Conservation (phyloP, 2,329 filamentous ascomycete genomes). For the Xylaria arbuscula region DNA sequence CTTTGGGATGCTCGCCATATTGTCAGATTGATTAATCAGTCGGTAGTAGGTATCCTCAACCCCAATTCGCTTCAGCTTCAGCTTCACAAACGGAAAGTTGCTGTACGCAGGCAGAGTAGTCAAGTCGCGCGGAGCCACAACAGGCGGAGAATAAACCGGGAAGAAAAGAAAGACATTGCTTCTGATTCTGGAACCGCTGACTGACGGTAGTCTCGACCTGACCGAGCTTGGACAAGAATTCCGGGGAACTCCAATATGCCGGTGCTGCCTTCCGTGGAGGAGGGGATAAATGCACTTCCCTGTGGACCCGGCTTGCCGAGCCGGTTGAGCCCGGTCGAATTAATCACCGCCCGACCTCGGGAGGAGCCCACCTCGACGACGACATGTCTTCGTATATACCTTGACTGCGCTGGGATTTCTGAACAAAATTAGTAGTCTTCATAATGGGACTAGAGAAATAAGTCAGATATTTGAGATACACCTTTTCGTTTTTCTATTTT, state of each 20-base stretch:
- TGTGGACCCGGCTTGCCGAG: constrained; percentile 20
- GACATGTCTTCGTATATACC: constrained; percentile 4
- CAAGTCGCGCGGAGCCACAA: constrained; percentile 4
- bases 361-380: not conserved
- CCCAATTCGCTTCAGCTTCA: not conserved
- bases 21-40: not conserved
- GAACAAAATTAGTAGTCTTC: not conserved
- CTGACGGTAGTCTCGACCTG: too few relatives aligned
- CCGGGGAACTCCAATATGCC: constrained; percentile 41
- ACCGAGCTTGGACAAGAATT: not conserved
- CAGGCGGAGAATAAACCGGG: not conserved
- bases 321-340: constrained; percentile 35
- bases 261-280: constrained; percentile 41
- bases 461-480: not conserved
- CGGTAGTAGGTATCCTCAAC: not conserved
- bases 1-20: constrained; percentile 58
- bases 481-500: too few relatives aligned
- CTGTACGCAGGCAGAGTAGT: not conserved
- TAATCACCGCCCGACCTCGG: constrained; percentile 24
- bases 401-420: not conserved
- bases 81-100: not conserved
- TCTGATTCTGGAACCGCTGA: constrained; percentile 1
- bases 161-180: constrained; percentile 16
- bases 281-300: constrained; percentile 37
- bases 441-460: not conserved